A percentile compares a stretch with the other conserved stretches of the same genome.
phyloP scores from a whole-genome alignment of 805 yeast genomes.

The Komagataella phaffii region DNA sequence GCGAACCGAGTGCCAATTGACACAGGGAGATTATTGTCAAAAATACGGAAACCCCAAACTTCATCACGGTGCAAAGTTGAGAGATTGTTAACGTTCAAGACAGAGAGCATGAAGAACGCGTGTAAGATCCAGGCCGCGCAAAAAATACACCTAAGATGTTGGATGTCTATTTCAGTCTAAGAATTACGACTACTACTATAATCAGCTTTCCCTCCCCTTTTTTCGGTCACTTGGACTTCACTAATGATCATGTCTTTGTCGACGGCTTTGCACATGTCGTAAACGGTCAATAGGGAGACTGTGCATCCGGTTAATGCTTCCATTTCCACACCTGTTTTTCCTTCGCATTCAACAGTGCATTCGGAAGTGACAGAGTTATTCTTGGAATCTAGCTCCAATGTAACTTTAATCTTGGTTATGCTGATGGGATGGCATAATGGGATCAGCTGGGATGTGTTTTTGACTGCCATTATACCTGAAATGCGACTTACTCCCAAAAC shows the following conservation, averaged over 20 bases:
- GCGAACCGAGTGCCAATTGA: constrained; percentile 21
- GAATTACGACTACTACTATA: background rate
- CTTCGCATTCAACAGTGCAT: constrained; percentile 29
- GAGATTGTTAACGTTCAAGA: background rate
- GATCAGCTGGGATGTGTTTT: constrained; percentile 29
- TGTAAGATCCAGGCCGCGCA: background rate
- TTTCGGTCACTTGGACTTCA: constrained; percentile 22
- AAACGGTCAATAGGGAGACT: constrained; percentile 30
- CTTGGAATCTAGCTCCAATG: constrained; percentile 12
- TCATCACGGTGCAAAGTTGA: background rate
- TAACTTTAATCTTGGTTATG: constrained; percentile 25
- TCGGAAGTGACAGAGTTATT: constrained; percentile 14
- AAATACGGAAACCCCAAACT: background rate
- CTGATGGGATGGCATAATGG: constrained; percentile 37
- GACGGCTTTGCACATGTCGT: constrained; percentile 49
- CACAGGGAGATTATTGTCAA: background rate
- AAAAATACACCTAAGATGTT: background rate
- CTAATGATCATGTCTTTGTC: constrained; percentile 30
- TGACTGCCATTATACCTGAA: constrained; percentile 39
- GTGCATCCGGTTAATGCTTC: constrained; percentile 37
- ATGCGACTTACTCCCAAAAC: constrained; percentile 33
- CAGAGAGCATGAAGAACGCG: background rate
- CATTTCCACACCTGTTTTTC: constrained; percentile 47
- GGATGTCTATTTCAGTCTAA: background rate
- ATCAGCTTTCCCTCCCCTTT: constrained; percentile 29